Evolutionary conservation across 768 basidiomycete species (phyloP), one percentile per base, ranked within the genome.

Genomic region (Tephrocybe sp.): DNA sequence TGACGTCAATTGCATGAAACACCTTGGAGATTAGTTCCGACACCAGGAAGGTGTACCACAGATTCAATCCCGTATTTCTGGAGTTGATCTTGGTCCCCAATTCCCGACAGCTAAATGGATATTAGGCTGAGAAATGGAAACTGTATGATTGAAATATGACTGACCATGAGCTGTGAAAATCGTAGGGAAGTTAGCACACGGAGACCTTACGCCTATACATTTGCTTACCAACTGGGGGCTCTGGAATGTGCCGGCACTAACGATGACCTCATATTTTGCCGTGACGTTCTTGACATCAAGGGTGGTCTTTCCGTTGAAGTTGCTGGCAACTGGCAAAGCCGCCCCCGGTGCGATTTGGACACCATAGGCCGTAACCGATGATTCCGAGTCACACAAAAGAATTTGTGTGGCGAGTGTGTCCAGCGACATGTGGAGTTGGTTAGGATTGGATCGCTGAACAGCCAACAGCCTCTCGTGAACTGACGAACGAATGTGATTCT

Each of bases 1-100:
- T 12, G 33, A n/a, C 14, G 12, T 5, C 19, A 35, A 4, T 26
- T 42, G 12, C 12, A 10, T 23, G 2, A 32, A 39, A 56, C 49
- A 57, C 71, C 72, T 58, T 71, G 68, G 13, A 72, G 57, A 49
- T 72, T 71, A 9, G 33, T 57, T n/a, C 72, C 72, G 17, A 73
- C 71, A 3, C 68, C 68, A 1, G 72, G 68, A 16, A 69, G 57
- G 49, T 69, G 33, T 4, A 68, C 59, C 20, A 67, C 35, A 5
- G 68, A 19, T 30, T 59, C 44, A 48, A 70, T 68, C 6, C 64
- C 64, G 30, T 62, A 44, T 17, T 58, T 16, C 8, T 35, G 33
- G 2, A 72, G 61, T 3, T 66, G 62, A 1, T 53, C 38, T 4
- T 34, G 13, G 48, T 69, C 64, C 11, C 70, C 69, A 46, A 72